phyloP scores from a whole-genome alignment of 129 eudicot species.

The Flaveria ramosissima region DNA sequence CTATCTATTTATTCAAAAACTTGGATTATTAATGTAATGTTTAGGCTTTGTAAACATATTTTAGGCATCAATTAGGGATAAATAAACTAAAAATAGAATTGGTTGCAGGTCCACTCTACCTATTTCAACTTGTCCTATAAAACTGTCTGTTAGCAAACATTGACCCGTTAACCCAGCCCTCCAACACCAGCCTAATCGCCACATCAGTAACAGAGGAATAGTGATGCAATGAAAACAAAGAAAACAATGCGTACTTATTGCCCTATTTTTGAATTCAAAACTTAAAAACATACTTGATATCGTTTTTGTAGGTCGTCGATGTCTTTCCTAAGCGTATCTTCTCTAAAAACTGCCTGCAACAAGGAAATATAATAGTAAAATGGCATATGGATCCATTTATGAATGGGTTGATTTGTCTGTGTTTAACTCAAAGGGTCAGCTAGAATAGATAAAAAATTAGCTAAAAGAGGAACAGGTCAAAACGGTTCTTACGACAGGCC shows the following conservation, averaged over 20 bases:
- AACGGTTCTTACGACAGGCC: not conserved
- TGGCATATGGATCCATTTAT: conserved; percentile 1
- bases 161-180: not conserved
- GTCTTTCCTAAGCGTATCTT: conserved; percentile 86
- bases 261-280: not conserved
- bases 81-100: not conserved
- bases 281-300: conserved; percentile 61
- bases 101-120: not conserved
- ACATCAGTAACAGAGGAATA: not conserved
- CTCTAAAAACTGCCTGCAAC: conserved; percentile 73
- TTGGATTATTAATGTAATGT: too few relatives aligned
- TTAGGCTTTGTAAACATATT: not conserved
- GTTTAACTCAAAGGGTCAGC: not conserved
- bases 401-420: not conserved
- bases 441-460: not conserved
- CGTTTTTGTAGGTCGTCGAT: conserved; percentile 86
- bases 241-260: conserved; percentile 10
- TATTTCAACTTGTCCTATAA: not conserved
- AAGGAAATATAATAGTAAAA: conserved; percentile 8
- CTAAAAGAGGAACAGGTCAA: not conserved
- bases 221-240: not conserved
- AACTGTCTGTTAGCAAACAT: not conserved
- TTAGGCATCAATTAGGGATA: not conserved
- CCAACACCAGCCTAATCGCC: not conserved
- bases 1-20: too few relatives aligned